Percentiles rank a stretch among this genome's conserved stretches.
Evolutionary conservation across 2,329 filamentous ascomycete genomes (phyloP).

Genomic region (Ophiostoma sp.): DNA sequence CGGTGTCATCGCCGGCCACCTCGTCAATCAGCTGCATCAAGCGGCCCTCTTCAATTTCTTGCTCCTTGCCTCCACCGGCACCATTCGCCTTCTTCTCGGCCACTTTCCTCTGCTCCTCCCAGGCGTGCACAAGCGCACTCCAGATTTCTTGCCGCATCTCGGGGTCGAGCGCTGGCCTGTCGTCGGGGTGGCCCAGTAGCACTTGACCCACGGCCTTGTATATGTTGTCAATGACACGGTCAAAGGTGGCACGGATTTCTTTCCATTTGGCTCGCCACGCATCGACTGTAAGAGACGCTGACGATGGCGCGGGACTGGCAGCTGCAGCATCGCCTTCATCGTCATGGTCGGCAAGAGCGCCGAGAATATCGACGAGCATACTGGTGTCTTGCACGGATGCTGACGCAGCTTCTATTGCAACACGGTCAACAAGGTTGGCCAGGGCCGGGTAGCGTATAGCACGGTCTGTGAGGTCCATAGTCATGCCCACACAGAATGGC

Average conservation of each 20-base stretch:
- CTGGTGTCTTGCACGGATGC: constrained; percentile 23
- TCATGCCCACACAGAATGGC: constrained; percentile 23
- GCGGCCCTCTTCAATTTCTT: constrained; percentile 15
- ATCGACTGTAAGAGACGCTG: neutral
- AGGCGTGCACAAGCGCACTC: constrained; percentile 23
- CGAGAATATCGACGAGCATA: constrained; percentile 23
- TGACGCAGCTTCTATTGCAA: constrained; percentile 38
- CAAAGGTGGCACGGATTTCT: constrained; percentile 16
- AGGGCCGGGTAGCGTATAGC: constrained; percentile 25
- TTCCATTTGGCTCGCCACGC: constrained; percentile 19
- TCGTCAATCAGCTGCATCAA: constrained; percentile 20
- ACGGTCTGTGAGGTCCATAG: constrained; percentile 24
- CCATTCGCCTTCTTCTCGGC: neutral
- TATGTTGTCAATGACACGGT: constrained; percentile 18
- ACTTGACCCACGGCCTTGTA: constrained; percentile 19
- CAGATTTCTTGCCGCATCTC: constrained; percentile 24
- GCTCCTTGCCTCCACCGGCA: neutral
- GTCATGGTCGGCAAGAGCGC: constrained; percentile 20
- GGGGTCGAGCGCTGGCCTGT: constrained; percentile 16
- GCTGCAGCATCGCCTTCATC: constrained; percentile 21
- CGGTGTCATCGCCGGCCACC: constrained; percentile 53
- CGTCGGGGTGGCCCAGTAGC: constrained; percentile 12
- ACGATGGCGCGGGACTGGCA: neutral
- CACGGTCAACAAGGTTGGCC: constrained; percentile 44
- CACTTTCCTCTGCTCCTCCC: constrained; percentile 17